These are phyloP conservation scores for Apiotrichum gracile DNA, from an alignment of 1,284 basidiomycete genomes.

Conservation along the genomic window DNA sequence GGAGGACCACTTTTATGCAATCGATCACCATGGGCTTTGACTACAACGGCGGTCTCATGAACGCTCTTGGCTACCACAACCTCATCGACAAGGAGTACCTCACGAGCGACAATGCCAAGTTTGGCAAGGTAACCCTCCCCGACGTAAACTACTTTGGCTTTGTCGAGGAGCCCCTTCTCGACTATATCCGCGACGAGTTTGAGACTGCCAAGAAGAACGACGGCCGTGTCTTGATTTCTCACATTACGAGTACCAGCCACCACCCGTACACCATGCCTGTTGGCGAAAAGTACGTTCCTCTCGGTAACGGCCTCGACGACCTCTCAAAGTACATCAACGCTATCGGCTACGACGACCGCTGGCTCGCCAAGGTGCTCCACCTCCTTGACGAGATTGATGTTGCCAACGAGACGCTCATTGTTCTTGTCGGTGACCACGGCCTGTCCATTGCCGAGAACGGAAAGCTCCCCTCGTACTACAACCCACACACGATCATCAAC, in stretches of 20 bases:
- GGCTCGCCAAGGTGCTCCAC: slow-evolving; percentile 5
- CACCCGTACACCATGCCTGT: neutral
- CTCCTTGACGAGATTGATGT: slow-evolving; percentile 3
- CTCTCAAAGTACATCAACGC: slow-evolving; percentile 7
- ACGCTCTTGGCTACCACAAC: neutral
- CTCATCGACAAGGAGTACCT: slow-evolving; percentile 1
- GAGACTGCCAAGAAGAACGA: slow-evolving; percentile 1
- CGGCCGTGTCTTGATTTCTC: slow-evolving; percentile 2
- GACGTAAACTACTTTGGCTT: slow-evolving; percentile 9
- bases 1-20: slow-evolving; percentile 1
- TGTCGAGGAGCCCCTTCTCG: slow-evolving; percentile 3
- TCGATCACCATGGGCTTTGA: neutral
- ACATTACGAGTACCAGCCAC: slow-evolving; percentile 6
- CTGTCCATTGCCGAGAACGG: slow-evolving; percentile 6
- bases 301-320: neutral
- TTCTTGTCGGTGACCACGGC: slow-evolving; percentile 7
- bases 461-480: slow-evolving; percentile 6
- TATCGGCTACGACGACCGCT: slow-evolving; percentile 6
- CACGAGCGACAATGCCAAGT: neutral
- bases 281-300: neutral
- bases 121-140: neutral
- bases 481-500: slow-evolving; percentile 2
- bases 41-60: neutral
- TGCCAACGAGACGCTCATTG: slow-evolving; percentile 11
- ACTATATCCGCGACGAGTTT: slow-evolving; percentile 6